phyloP scores from a whole-genome alignment of 768 basidiomycete species.

The Amanita fuliginea region DNA sequence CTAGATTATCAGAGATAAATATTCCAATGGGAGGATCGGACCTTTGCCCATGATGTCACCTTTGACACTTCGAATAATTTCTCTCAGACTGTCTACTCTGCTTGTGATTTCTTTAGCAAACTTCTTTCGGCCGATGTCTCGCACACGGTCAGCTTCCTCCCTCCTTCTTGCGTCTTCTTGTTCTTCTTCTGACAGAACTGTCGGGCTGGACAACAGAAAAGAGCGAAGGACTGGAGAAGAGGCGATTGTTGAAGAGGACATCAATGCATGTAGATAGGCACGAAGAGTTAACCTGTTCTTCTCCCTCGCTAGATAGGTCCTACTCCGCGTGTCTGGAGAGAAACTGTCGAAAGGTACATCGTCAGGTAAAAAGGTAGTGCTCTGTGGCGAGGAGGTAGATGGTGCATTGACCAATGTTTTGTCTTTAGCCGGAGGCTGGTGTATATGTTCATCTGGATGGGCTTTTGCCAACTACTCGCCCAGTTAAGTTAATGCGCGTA shows the following conservation, averaged over 20 bases:
- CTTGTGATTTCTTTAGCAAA: conserved; percentile 83
- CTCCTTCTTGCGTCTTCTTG: conserved; percentile 64
- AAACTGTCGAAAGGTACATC: neutral
- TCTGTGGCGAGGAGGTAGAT: conserved; percentile 17
- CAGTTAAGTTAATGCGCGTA: conserved; percentile 8
- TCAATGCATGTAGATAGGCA: conserved; percentile 78
- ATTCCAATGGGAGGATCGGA: conserved; percentile 13
- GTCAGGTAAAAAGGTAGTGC: conserved; percentile 13
- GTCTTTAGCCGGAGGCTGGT: conserved; percentile 83
- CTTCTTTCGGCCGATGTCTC: conserved; percentile 78
- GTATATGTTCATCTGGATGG: conserved; percentile 75
- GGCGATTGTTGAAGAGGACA: conserved; percentile 61
- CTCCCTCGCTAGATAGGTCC: conserved; percentile 65
- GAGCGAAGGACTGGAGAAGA: conserved; percentile 79
- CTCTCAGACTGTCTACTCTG: conserved; percentile 78
- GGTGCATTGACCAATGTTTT: conserved; percentile 53
- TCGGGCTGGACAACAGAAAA: conserved; percentile 75
- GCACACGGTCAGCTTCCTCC: conserved; percentile 78
- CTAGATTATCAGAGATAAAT: neutral
- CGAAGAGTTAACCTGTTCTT: conserved; percentile 93
- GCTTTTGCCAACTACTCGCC: conserved; percentile 65
- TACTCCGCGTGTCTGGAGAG: conserved; percentile 3
- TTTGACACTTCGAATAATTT: conserved; percentile 78
- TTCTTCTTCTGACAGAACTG: conserved; percentile 58
- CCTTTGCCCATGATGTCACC: conserved; percentile 89